Conservation (phyloP, 2,329 filamentous ascomycete species). For the Mollisia scopiformis region DNA sequence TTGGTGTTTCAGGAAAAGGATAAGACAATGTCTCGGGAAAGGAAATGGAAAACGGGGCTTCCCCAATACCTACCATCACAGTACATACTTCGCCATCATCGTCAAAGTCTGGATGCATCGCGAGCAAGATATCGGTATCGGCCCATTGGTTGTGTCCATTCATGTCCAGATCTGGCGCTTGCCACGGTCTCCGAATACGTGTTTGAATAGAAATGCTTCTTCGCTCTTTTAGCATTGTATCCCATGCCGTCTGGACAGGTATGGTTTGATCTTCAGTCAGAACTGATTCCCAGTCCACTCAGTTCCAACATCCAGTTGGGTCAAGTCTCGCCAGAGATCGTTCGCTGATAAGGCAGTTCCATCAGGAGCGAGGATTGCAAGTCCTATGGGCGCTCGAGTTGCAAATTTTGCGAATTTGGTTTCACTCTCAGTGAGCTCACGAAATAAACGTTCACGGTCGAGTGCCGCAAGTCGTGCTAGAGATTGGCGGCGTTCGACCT, state of each 20-base stretch:
- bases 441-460: conserved; percentile 67
- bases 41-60: too few species aligned
- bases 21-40: too few species aligned
- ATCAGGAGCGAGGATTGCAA: conserved; percentile 68
- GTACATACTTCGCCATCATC: conserved; percentile 22
- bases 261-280: conserved; percentile 19
- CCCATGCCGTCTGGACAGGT: conserved; percentile 15
- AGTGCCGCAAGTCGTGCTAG: conserved; percentile 67
- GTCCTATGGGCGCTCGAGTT: conserved; percentile 72
- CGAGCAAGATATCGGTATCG: conserved; percentile 22
- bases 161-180: conserved; percentile 16
- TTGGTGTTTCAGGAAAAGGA: too few species aligned
- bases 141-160: conserved; percentile 20
- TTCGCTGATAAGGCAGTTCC: conserved; percentile 47
- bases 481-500: conserved; percentile 57
- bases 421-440: conserved; percentile 64
- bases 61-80: too few species aligned
- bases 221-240: conserved; percentile 3
- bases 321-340: conserved; percentile 22
- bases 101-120: conserved; percentile 24
- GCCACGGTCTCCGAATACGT: conserved; percentile 16
- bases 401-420: conserved; percentile 71
- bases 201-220: conserved; percentile 18
- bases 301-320: conserved; percentile 13
- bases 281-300: conserved; percentile 15